A percentile compares a stretch with the other conserved stretches of the same genome.
Evolutionary conservation across 768 basidiomycete genomes (phyloP).

Genomic region (Suillus paluster): DNA sequence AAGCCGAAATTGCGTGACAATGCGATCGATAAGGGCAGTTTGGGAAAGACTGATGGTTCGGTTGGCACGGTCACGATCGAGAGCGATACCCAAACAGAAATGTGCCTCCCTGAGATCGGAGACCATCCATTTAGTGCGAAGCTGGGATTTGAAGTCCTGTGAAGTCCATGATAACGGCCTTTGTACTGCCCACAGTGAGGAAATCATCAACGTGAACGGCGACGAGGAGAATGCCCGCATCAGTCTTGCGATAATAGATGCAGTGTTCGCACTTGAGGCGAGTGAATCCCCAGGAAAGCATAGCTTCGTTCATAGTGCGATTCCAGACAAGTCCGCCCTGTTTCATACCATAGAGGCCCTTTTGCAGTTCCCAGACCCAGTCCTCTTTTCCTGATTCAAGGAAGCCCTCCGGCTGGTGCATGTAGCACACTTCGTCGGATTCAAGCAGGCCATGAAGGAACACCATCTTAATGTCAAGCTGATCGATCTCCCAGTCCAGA

Average conservation of each 20-base stretch:
- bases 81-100: conserved; percentile 41
- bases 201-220: no score
- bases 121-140: conserved; percentile 34
- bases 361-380: conserved; percentile 18
- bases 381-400: conserved; percentile 15
- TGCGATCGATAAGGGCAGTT: conserved; percentile 4
- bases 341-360: conserved; percentile 11
- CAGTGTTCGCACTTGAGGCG: no score
- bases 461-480: conserved; percentile 46
- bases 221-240: no score
- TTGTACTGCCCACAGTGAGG: not conserved
- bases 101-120: conserved; percentile 37
- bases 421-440: conserved; percentile 34
- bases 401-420: conserved; percentile 31
- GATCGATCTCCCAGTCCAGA: conserved; percentile 38
- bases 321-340: no score
- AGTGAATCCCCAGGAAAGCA: no score
- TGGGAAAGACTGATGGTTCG: conserved; percentile 3
- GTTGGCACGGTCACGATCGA: conserved; percentile 23
- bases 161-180: conserved; percentile 9
- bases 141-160: conserved; percentile 35
- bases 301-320: no score
- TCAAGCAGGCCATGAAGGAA: conserved; percentile 41
- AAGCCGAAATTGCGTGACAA: conserved; percentile 22
- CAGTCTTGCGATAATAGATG: no score